phyloP scores from a whole-genome alignment of 2,329 filamentous ascomycete genomes.

The Fusarium sp. region DNA sequence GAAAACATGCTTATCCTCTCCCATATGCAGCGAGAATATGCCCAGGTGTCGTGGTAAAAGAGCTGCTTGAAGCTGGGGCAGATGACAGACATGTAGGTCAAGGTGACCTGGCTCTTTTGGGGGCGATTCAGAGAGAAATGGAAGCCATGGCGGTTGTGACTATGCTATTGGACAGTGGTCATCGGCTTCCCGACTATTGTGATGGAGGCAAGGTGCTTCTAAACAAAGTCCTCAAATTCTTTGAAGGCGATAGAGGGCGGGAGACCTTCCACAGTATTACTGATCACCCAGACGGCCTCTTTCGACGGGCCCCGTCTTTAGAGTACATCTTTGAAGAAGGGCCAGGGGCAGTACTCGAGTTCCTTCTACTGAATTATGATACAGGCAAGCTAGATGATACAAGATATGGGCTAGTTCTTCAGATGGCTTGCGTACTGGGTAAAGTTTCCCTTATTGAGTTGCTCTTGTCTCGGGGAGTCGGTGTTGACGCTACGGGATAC shows the following conservation, averaged over 20 bases:
- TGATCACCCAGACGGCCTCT: not conserved
- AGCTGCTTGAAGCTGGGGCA: conserved; percentile 9
- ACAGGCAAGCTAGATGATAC: not conserved
- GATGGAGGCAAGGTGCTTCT: not conserved
- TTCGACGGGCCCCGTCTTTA: not conserved
- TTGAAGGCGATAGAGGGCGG: not conserved
- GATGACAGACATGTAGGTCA: not conserved
- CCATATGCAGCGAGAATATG: not conserved
- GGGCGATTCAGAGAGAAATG: not conserved
- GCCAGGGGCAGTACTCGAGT: not conserved
- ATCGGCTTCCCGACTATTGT: not conserved
- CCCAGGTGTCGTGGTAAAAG: not conserved
- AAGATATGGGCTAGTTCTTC: not conserved
- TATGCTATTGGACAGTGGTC: not conserved
- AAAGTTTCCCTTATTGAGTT: not conserved
- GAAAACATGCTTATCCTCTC: not conserved
- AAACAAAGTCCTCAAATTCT: not conserved
- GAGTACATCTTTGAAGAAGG: conserved; percentile 9
- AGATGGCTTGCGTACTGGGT: conserved; percentile 1
- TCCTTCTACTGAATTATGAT: not conserved
- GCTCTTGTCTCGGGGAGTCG: conserved; percentile 6
- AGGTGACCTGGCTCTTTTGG: not conserved
- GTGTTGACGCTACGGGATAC: conserved; percentile 2
- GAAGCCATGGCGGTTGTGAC: not conserved
- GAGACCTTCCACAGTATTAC: not conserved